Evolutionary conservation across 2,329 filamentous ascomycete species (phyloP), one percentile per base, ranked within the genome.

Genomic region (Biscogniauxia mediterranea): DNA sequence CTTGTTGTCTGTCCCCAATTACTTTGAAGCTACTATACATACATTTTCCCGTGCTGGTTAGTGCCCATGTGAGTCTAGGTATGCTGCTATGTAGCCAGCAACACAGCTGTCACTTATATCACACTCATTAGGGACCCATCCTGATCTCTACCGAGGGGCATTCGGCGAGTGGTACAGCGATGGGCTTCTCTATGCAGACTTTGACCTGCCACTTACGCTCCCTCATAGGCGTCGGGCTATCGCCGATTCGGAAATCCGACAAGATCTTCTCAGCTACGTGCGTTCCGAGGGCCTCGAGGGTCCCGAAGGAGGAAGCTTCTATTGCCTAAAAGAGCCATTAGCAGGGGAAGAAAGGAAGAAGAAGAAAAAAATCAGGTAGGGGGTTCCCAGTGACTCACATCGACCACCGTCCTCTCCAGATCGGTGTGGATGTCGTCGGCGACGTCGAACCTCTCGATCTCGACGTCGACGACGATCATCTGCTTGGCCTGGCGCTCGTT

Each of bases 141-240:
- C 73, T 68, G 54, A 89, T 80, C 72, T 92, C 88, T 5, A 93
- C 86, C 4, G 83, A 81, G 0, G 90, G 89, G 11, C 86, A 88
- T 65, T 92, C 89, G 1, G 90, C 90, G 68, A 89, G 85, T 0
- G 86, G 83, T 20, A 93, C 87, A 0, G 90, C 90, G 13, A 88
- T 86, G 2, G 90, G 90, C 77, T 93, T 93, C 74, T 88, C 86
- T 56, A 93, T 77, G 23, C 79, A 78, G 46, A 93, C 80, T 62
- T 80, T 83, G 56, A 93, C 77, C 60, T 80, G 80, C 75, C 83
- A 82, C 15, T 78, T 77, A 21, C 78, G 70, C 51, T 79, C 74
- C 46, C 72, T 71, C 64, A 77, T 73, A 2, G 81, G 65, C 52
- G 67, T 68, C n/a, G 71, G 68, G 58, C 69, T 69, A 28, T 72